Base-by-base conservation (phyloP, 2,329 filamentous ascomycete genomes). In the Rutstroemia sp. region DNA sequence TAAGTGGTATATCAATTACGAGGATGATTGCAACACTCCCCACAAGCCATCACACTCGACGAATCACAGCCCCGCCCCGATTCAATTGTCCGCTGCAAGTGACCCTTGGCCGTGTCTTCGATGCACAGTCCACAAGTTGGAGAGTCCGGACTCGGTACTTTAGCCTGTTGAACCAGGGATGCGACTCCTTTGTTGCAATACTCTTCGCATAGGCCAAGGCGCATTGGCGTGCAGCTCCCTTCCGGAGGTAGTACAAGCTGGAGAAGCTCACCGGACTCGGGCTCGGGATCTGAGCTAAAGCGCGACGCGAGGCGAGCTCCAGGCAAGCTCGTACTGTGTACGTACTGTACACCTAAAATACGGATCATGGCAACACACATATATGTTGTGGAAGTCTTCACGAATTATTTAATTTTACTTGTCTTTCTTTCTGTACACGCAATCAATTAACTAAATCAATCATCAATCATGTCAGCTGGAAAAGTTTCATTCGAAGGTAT, bases 401-500 rank as follows among this genome's bases (percentile, higher is more conserved):
- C 21, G 27, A 8, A 17, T n/a, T 34, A 23, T 27, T 46, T 49
- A 23, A 10, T 12, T 21, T 19, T 39, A 38, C 37, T n/a, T 17
- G n/a, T 46, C 14, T n/a, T 8, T 19, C 51, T 48, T 48, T 41
- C 21, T 7, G n/a, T 48, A 19, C n/a, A 41, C 8, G 21, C 16
- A 16, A 27, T 30, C 21, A 30, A 10, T n/a, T 19, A 25, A 27
- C 37, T 16, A 12, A 17, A 27, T 16, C 12, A 14, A 27, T 30
- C 8, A 30, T 12, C 16, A 8, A 49, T n/a, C 16, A 54, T 54
- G 52, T 30, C 52, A 27, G 12, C 30, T 27, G 23, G 12, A 4
- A 51, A 41, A 25, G 37, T 56, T 27, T 56, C 53, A 6, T 58
- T 61, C 10, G 57, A 59, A 44, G 56, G 56, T 57, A 56, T 17